Conservation (phyloP, 2,329 filamentous ascomycete species). For the Lachnellula hyalina region DNA sequence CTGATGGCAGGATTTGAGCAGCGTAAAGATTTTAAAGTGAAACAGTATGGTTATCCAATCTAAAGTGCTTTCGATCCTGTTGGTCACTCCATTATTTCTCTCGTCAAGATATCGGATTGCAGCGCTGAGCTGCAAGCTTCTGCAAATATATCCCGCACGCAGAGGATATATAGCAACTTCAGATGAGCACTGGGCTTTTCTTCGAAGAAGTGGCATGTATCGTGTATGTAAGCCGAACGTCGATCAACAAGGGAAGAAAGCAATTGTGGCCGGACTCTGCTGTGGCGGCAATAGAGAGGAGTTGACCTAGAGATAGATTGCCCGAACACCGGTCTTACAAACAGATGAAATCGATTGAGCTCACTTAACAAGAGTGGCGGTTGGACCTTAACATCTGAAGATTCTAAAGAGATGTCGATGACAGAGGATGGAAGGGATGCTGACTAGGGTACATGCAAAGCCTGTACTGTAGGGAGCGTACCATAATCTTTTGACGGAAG, state of each 20-base stretch:
- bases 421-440: neutral
- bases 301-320: neutral
- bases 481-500: neutral
- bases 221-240: neutral
- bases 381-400: conserved; percentile 1
- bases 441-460: neutral
- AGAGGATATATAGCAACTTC: neutral
- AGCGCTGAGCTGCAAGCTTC: neutral
- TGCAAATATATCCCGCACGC: neutral
- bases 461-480: neutral
- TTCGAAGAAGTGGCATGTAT: neutral
- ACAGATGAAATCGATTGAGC: neutral
- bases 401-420: neutral
- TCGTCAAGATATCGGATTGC: neutral
- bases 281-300: neutral
- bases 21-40: conserved; percentile 1
- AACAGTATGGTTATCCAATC: conserved; percentile 1
- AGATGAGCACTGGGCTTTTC: neutral
- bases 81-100: neutral
- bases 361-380: neutral
- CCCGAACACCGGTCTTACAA: neutral
- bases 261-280: neutral
- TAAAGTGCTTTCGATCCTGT: neutral
- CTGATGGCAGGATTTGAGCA: conserved; percentile 7
- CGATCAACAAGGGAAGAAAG: neutral